Conservation (phyloP, 345 rosid species). For the Punica granatum region DNA sequence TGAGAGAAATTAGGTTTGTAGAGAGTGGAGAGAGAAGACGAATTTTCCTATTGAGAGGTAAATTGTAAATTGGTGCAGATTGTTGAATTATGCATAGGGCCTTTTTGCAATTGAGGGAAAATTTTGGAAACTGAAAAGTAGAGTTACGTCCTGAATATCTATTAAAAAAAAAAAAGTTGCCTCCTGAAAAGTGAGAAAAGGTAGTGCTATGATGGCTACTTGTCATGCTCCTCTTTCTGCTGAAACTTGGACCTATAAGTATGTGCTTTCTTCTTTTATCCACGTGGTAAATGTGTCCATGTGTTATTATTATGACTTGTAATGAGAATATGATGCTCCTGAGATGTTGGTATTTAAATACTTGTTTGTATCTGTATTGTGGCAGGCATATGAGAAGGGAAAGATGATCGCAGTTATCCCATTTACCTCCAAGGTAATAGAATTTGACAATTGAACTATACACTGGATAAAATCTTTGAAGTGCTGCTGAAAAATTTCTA, state of each 20-base stretch:
- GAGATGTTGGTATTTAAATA: not conserved
- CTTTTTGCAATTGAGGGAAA: not conserved
- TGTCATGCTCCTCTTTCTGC: not conserved
- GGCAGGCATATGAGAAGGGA: constrained; percentile 98
- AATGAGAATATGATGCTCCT: not conserved
- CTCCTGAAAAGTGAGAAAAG: no score
- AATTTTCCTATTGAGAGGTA: not conserved
- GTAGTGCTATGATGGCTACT: no score
- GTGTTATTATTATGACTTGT: not conserved
- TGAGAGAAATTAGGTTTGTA: not conserved
- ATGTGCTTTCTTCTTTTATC: not conserved
- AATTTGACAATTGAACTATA: not conserved
- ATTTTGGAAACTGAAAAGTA: not conserved
- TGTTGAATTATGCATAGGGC: not conserved
- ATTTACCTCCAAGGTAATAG: constrained; percentile 86
- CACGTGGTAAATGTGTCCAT: not conserved
- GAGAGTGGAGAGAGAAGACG: not conserved
- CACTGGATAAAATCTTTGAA: constrained; percentile 8
- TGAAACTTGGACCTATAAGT: not conserved
- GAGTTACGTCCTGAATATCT: not conserved
- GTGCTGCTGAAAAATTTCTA: constrained; percentile 6
- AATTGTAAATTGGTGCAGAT: not conserved
- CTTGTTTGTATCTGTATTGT: not conserved
- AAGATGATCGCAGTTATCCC: constrained; percentile 99
- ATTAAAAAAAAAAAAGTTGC: no score